phyloP scores from a whole-genome alignment of 2,329 filamentous ascomycete genomes.

The Botrytis hyacinthi region DNA sequence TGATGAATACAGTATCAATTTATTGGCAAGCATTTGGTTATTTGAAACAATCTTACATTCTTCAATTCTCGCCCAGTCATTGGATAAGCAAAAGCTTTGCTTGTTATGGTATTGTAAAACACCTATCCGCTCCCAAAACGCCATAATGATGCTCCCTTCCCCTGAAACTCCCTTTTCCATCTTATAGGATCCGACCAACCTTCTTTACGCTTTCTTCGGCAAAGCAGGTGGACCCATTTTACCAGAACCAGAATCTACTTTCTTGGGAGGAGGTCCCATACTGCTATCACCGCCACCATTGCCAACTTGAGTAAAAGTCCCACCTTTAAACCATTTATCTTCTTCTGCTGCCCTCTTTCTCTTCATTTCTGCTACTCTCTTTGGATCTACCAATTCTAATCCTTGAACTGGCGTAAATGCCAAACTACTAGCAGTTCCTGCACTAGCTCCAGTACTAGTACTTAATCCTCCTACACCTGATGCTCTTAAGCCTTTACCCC shows the following conservation, averaged over 20 bases:
- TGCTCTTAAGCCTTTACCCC: conserved; percentile 69
- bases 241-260: conserved; percentile 60
- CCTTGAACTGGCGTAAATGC: conserved; percentile 95
- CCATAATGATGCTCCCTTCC: neutral
- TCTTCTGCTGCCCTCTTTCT: conserved; percentile 92
- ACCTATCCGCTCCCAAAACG: neutral
- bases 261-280: conserved; percentile 84
- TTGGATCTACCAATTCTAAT: conserved; percentile 91
- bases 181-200: neutral
- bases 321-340: conserved; percentile 94
- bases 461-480: conserved; percentile 73
- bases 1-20: neutral
- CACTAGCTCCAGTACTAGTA: conserved; percentile 50
- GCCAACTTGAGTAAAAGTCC: conserved; percentile 90
- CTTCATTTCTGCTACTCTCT: conserved; percentile 80
- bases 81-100: neutral
- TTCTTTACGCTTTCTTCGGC: conserved; percentile 25
- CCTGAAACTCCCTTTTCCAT: neutral
- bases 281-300: conserved; percentile 50
- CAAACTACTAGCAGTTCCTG: conserved; percentile 79
- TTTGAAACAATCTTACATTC: neutral
- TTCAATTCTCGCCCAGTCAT: neutral
- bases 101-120: conserved; percentile 4
- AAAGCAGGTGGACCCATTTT: conserved; percentile 45
- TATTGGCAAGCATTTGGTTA: neutral